Evolutionary conservation across 208 protist genomes (phyloP).

Genomic region (Wallacemonas rigidus): DNA sequence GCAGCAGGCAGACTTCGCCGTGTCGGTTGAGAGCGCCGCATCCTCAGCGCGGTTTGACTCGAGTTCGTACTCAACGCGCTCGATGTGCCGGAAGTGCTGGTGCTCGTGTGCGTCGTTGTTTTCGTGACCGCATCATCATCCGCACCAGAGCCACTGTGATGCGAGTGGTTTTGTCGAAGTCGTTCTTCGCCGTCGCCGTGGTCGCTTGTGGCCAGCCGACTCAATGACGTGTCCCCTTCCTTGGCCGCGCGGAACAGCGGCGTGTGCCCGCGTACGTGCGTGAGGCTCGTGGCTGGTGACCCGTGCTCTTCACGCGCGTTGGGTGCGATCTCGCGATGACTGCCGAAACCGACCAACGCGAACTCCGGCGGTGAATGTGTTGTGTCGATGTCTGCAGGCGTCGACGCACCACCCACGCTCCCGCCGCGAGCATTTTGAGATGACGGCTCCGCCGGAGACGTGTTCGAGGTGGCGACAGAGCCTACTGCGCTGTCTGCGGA

Average conservation of each 20-base stretch:
- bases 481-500: too few species aligned
- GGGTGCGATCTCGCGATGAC: background rate
- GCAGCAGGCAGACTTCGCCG: background rate
- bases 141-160: too few species aligned
- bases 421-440: background rate
- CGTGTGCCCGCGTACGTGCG: background rate
- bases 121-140: background rate
- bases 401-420: background rate
- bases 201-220: too few species aligned
- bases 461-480: background rate
- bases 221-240: background rate
- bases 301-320: background rate
- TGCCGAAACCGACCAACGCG: constrained; percentile 8
- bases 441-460: background rate
- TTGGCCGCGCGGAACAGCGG: constrained; percentile 3
- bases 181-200: too few species aligned
- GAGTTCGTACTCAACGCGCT: too few species aligned
- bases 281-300: too few species aligned
- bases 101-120: background rate
- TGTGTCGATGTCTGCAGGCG: background rate
- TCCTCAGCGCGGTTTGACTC: too few species aligned
- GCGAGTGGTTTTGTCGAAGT: too few species aligned
- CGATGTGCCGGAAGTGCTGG: too few species aligned
- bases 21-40: background rate
- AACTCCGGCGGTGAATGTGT: constrained; percentile 14